These are phyloP conservation scores for Ramaria rubella DNA, from an alignment of 768 basidiomycete genomes.

Conservation along the genomic window DNA sequence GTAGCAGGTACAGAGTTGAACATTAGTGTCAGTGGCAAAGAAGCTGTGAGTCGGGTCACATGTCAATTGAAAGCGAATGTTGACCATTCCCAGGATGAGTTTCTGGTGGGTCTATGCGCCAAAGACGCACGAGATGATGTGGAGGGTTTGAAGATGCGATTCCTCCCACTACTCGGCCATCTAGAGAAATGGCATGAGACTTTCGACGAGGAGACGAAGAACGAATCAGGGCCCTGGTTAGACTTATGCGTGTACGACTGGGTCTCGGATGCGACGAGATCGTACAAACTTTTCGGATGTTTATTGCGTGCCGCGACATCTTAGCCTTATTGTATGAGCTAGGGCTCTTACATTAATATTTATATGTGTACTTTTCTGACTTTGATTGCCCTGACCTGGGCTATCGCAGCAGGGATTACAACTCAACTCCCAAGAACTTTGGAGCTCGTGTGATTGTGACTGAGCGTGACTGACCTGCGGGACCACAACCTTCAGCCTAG, in stretches of 20 bases:
- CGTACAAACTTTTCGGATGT: conserved; percentile 4
- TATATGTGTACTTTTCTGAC: not conserved
- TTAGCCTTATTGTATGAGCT: too few relatives aligned
- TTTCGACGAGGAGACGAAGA: not conserved
- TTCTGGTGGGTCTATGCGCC: not conserved
- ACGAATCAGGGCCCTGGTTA: not conserved
- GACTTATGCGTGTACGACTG: conserved; percentile 2
- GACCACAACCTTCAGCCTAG: not conserved
- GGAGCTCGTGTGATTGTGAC: not conserved
- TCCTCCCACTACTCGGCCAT: conserved; percentile 1
- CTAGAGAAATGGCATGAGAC: conserved; percentile 1
- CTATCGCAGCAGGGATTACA: not conserved
- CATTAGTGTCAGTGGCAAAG: conserved; percentile 45
- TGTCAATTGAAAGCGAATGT: not conserved
- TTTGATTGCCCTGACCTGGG: not conserved
- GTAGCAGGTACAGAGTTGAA: conserved; percentile 35
- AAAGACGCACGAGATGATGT: conserved; percentile 1
- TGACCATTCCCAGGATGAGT: not conserved
- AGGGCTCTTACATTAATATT: not conserved
- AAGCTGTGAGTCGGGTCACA: conserved; percentile 23
- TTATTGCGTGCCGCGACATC: too few relatives aligned
- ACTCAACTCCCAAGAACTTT: not conserved
- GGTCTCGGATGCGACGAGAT: not conserved
- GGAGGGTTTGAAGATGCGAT: not conserved
- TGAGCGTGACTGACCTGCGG: not conserved